Conservation (phyloP, 306 rosid genomes). For the Datisca glomerata region DNA sequence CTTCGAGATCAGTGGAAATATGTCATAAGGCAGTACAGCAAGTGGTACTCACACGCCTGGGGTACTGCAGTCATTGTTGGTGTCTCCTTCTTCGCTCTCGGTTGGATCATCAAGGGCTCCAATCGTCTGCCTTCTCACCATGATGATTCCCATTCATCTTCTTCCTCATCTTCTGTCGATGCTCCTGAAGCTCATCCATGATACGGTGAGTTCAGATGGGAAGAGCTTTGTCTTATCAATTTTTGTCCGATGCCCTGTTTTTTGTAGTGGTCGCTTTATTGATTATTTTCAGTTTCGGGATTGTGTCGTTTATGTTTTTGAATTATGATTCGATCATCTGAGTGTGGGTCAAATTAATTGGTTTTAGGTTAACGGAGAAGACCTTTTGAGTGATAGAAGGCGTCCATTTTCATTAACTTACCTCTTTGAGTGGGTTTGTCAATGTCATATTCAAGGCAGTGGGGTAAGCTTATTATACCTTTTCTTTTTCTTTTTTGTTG, state of each 20-base stretch:
- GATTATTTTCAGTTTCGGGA: neutral
- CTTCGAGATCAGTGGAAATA: constrained; percentile 82
- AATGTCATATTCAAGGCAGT: no score
- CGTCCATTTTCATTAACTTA: no score
- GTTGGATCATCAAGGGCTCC: constrained; percentile 85
- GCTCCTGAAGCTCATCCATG: constrained; percentile 5
- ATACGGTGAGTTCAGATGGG: neutral
- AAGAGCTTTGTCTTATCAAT: constrained; percentile 10
- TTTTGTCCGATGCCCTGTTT: neutral
- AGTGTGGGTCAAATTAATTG: no score
- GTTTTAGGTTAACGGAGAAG: neutral
- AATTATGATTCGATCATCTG: neutral
- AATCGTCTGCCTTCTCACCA: constrained; percentile 63
- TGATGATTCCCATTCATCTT: constrained; percentile 17
- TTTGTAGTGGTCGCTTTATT: neutral
- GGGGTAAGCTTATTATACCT: no score
- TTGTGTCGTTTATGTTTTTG: neutral
- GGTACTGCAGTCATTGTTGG: constrained; percentile 93
- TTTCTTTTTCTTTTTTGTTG: no score
- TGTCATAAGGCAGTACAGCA: constrained; percentile 59
- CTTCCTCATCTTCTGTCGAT: constrained; percentile 4
- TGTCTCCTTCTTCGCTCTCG: constrained; percentile 79
- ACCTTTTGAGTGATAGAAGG: no score
- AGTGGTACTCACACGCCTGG: constrained; percentile 93
- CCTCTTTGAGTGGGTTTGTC: no score